phyloP scores from a whole-genome alignment of 2,329 filamentous ascomycete genomes.

The Talaromyces sp. region DNA sequence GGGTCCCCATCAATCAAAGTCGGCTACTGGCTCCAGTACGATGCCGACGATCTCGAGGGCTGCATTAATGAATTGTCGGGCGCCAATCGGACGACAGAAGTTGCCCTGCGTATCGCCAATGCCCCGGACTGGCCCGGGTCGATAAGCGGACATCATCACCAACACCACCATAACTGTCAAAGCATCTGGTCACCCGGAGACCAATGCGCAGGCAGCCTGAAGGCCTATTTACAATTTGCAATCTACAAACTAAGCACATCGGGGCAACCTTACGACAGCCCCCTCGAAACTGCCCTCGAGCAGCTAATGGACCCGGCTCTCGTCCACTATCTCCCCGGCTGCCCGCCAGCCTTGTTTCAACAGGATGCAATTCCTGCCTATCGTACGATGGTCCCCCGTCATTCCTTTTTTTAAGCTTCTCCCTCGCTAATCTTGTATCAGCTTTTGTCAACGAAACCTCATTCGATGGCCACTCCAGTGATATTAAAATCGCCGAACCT shows the following conservation, averaged over 20 bases:
- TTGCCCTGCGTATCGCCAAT: slow-evolving; percentile 33
- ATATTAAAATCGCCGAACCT: slow-evolving; percentile 24
- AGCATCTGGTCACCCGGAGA: slow-evolving; percentile 27
- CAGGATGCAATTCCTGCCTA: slow-evolving; percentile 28
- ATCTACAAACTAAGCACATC: slow-evolving; percentile 25
- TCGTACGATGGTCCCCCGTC: slow-evolving; percentile 19
- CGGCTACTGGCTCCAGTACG: slow-evolving; percentile 33
- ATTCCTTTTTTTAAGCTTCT: not conserved
- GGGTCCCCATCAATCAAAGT: slow-evolving; percentile 29
- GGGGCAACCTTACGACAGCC: slow-evolving; percentile 24
- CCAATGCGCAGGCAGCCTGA: slow-evolving; percentile 28
- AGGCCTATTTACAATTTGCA: slow-evolving; percentile 19
- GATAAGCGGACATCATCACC: slow-evolving; percentile 5
- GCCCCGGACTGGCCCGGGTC: slow-evolving; percentile 27
- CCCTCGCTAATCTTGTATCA: slow-evolving; percentile 13
- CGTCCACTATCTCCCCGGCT: slow-evolving; percentile 19
- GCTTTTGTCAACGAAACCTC: slow-evolving; percentile 28
- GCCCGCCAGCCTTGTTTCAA: slow-evolving; percentile 29
- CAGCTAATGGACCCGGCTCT: slow-evolving; percentile 21
- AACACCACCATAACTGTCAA: slow-evolving; percentile 33
- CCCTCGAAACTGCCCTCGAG: slow-evolving; percentile 25
- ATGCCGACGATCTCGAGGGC: slow-evolving; percentile 22
- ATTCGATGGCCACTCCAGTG: slow-evolving; percentile 13
- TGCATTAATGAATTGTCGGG: slow-evolving; percentile 18
- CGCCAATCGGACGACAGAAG: slow-evolving; percentile 32